Percentiles rank a stretch among this genome's conserved stretches.
phyloP scores from a whole-genome alignment of 202 grass and related monocot genomes.

The Eragrostis tef region DNA sequence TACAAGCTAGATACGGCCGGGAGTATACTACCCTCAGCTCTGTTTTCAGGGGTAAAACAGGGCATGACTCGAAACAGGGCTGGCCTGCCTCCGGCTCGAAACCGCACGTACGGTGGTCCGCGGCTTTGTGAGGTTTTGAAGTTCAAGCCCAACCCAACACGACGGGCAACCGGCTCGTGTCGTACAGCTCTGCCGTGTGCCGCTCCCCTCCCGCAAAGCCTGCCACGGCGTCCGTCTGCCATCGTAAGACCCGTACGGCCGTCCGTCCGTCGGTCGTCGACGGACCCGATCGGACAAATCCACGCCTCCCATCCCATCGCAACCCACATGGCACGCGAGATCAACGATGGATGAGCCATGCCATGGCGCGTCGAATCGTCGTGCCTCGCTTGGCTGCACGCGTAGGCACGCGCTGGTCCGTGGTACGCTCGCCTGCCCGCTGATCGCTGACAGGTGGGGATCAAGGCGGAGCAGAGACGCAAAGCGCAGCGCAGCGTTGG shows the following conservation, averaged over 20 bases:
- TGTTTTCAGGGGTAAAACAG: neutral
- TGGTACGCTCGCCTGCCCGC: neutral
- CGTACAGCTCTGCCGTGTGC: slow-evolving; percentile 50
- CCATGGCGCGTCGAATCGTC: slow-evolving; percentile 8
- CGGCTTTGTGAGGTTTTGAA: neutral
- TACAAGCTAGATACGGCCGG: neutral
- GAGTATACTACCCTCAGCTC: neutral
- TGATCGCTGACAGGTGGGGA: slow-evolving; percentile 39
- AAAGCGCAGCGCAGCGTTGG: neutral
- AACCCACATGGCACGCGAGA: neutral
- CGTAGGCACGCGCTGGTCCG: slow-evolving; percentile 20
- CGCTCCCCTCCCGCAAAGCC: slow-evolving; percentile 58
- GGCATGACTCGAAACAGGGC: too few species aligned
- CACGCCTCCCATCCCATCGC: neutral
- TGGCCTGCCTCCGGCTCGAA: too few species aligned
- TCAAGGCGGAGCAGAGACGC: slow-evolving; percentile 34
- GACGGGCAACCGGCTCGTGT: neutral
- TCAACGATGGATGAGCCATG: neutral
- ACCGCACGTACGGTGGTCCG: neutral
- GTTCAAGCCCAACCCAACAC: neutral
- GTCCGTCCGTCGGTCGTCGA: neutral
- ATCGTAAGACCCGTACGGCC: neutral
- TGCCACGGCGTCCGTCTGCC: slow-evolving; percentile 35
- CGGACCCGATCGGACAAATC: neutral
- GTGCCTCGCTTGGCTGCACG: slow-evolving; percentile 13